Evolutionary conservation across 441 rosid genomes (phyloP), one percentile per base, ranked within the genome.

Genomic region (Euphorbia corollata): DNA sequence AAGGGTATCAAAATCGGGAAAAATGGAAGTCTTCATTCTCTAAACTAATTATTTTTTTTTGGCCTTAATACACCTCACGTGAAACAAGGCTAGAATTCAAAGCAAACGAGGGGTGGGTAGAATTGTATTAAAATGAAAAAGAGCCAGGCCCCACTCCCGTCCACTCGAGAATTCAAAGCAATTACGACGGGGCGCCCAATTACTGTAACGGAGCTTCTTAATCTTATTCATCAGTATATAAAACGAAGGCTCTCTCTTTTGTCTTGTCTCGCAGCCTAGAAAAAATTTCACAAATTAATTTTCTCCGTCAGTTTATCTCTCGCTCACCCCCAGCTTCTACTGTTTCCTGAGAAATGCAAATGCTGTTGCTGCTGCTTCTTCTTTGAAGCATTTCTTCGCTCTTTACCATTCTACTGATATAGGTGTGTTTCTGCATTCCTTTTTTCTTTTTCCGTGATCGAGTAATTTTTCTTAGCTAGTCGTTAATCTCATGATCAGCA

Each of bases 141-240:
- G n/a, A n/a, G n/a, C n/a, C n/a, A n/a, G n/a, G n/a, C n/a, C n/a
- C n/a, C n/a, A 32, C 36, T 6, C 36, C 36, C 36, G 36, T 32
- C 43, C 43, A 4, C 6, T 38, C 7, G 6, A 38, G n/a, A 8
- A 38, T 38, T 38, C 9, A 8, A 38, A 38, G 8, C 41, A 2
- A 8, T 9, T 8, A 41, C 13, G 47, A 8, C 15, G 47, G 13
- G 47, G 13, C 47, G 13, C 47, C 12, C 12, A 41, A 41, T 41
- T 41, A 41, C 47, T 41, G 15, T 41, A 41, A 84, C 22, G 61
- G 79, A 67, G 18, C 71, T 70, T 70, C 75, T 77, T 50, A 27
- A 1, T 27, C 4, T 27, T 27, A 27, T 27, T 36, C 5, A 36
- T 36, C 5, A 2, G 8, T 36, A 36, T 36, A 36, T 36, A 36